phyloP scores from a whole-genome alignment of 768 basidiomycete genomes.

The Tulasnella sp. region DNA sequence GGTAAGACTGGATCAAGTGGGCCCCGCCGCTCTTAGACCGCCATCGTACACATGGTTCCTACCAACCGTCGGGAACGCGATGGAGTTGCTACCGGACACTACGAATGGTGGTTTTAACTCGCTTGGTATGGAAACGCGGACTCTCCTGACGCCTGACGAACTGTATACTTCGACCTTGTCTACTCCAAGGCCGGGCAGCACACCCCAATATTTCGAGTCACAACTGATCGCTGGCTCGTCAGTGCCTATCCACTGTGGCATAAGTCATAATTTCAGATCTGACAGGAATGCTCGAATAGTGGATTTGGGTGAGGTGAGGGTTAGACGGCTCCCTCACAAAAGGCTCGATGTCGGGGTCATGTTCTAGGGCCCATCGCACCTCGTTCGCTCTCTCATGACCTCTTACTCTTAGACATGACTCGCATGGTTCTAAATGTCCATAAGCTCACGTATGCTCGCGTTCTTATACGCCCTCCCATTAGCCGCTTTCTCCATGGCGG shows the following conservation, averaged over 20 bases:
- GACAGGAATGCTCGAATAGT: not conserved
- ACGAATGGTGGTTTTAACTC: not conserved
- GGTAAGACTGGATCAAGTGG: not conserved
- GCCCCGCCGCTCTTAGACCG: not conserved
- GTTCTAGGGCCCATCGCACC: not conserved
- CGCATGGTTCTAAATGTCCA: not conserved
- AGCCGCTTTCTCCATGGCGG: not conserved
- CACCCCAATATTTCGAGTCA: not conserved
- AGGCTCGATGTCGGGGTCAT: not conserved
- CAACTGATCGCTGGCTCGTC: not conserved
- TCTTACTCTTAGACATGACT: not conserved
- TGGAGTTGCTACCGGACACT: not conserved
- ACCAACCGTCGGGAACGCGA: not conserved
- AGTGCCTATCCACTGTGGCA: not conserved
- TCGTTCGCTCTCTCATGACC: not conserved
- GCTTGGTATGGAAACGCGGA: not conserved
- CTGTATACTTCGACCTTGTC: not conserved
- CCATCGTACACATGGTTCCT: not conserved
- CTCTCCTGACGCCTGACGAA: not conserved
- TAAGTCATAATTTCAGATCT: not conserved
- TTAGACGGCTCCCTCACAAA: not conserved
- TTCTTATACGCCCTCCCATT: not conserved
- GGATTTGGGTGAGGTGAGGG: not conserved
- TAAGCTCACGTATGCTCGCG: constrained; percentile 17
- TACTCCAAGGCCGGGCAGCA: not conserved